phyloP scores from a whole-genome alignment of 2,329 filamentous ascomycete genomes.

The Trichophyton equinum region DNA sequence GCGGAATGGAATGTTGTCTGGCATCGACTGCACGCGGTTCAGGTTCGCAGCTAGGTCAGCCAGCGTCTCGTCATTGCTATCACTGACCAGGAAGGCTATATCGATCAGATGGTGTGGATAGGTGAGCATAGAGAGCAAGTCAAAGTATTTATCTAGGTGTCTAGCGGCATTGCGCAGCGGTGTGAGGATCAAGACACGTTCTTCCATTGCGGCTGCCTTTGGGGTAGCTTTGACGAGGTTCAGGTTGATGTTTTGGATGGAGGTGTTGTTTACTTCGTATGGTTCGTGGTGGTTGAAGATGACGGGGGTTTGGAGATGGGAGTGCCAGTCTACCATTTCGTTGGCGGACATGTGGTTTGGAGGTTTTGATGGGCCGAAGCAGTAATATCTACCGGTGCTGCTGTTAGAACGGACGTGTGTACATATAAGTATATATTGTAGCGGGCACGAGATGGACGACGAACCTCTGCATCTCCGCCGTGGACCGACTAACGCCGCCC shows the following conservation, averaged over 20 bases:
- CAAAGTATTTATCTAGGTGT: constrained; percentile 81
- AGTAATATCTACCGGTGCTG: constrained; percentile 62
- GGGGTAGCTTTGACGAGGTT: constrained; percentile 72
- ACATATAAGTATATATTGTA: not conserved
- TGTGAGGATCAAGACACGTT: constrained; percentile 82
- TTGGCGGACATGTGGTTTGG: constrained; percentile 91
- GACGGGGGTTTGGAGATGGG: constrained; percentile 80
- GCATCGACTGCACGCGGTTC: constrained; percentile 70
- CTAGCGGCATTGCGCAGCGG: constrained; percentile 79
- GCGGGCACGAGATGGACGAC: constrained; percentile 15
- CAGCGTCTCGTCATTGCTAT: constrained; percentile 81
- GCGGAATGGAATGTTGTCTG: constrained; percentile 54
- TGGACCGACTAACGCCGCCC: constrained; percentile 68
- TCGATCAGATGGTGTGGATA: constrained; percentile 96
- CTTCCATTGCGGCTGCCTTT: constrained; percentile 65
- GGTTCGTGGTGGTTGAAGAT: constrained; percentile 92
- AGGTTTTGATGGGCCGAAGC: constrained; percentile 89
- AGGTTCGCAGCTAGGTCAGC: constrained; percentile 76
- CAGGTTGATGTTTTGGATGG: constrained; percentile 69
- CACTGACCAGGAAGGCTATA: constrained; percentile 83
- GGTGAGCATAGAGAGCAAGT: constrained; percentile 74
- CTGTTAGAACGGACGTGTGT: too few relatives aligned
- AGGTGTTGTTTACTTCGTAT: constrained; percentile 66
- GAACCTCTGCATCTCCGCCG: constrained; percentile 84
- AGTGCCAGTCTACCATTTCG: constrained; percentile 80